Evolutionary conservation across 768 basidiomycete genomes (phyloP).

Genomic region (Kwoniella dejecticola): DNA sequence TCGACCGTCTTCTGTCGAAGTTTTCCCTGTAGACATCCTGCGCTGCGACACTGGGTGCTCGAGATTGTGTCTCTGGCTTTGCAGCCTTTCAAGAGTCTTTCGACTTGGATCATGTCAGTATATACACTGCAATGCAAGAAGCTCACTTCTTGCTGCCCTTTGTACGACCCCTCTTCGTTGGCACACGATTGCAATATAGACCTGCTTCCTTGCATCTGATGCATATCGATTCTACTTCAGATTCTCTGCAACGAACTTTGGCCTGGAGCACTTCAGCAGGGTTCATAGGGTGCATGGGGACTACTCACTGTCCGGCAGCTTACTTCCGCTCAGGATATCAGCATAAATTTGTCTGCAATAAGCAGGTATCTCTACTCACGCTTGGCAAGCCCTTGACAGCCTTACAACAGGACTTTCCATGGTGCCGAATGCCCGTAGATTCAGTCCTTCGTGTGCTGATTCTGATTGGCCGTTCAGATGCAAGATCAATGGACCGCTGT

Average conservation of each 20-base stretch:
- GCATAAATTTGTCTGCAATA: too few relatives aligned
- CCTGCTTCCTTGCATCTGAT: constrained; percentile 6
- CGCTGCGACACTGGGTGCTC: neutral
- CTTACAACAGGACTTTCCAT: neutral
- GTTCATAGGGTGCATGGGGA: neutral
- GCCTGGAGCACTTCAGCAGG: constrained; percentile 1
- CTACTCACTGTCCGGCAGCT: constrained; percentile 14
- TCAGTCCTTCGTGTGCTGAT: too few relatives aligned
- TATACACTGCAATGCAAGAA: too few relatives aligned
- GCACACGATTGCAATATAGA: neutral
- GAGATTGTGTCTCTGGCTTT: neutral
- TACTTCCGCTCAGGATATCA: neutral
- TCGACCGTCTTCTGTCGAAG: too few relatives aligned
- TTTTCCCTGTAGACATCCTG: neutral
- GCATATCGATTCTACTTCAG: neutral
- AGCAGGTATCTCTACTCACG: constrained; percentile 1
- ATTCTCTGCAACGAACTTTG: constrained; percentile 12
- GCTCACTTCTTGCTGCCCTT: constrained; percentile 22
- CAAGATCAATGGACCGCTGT: too few relatives aligned
- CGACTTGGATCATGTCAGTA: too few relatives aligned
- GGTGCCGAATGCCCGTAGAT: too few relatives aligned
- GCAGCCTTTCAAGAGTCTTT: constrained; percentile 10
- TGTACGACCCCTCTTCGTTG: constrained; percentile 7
- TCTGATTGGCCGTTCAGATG: too few relatives aligned
- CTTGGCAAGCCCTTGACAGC: constrained; percentile 4